These are phyloP conservation scores for Themeda triandra DNA, from an alignment of 176 grass and related monocot species.

Conservation along the genomic window DNA sequence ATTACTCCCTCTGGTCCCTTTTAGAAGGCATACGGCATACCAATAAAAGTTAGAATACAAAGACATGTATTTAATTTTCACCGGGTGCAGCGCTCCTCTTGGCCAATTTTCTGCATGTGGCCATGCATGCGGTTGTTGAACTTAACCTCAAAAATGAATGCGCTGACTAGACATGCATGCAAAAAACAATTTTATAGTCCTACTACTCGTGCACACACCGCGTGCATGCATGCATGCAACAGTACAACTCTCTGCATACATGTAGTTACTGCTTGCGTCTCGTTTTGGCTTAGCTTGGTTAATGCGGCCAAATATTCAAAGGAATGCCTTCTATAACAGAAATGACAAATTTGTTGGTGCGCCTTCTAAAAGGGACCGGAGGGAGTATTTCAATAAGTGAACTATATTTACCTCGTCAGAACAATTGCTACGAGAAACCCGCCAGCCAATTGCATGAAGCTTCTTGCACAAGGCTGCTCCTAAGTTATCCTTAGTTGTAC, in stretches of 20 bases:
- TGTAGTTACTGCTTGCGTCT: not conserved
- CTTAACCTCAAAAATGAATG: not conserved
- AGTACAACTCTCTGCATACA: too few species aligned
- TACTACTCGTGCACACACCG: not conserved
- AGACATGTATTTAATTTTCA: not conserved
- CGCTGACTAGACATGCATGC: not conserved
- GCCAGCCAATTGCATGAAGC: constrained; percentile 88
- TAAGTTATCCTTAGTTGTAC: constrained; percentile 69
- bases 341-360: not conserved
- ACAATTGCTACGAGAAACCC: constrained; percentile 73
- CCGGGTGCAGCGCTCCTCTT: not conserved
- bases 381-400: not conserved
- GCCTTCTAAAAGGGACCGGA: not conserved
- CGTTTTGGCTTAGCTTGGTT: not conserved
- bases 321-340: not conserved
- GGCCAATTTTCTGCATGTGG: not conserved
- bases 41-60: not conserved
- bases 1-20: not conserved
- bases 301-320: not conserved
- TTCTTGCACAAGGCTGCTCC: constrained; percentile 79
- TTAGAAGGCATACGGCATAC: not conserved
- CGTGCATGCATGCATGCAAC: too few species aligned
- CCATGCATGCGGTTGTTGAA: not conserved
- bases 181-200: not conserved
- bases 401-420: constrained; percentile 72